Evolutionary conservation across 257 asterid species (phyloP).

Genomic region (Sherardia arvensis): DNA sequence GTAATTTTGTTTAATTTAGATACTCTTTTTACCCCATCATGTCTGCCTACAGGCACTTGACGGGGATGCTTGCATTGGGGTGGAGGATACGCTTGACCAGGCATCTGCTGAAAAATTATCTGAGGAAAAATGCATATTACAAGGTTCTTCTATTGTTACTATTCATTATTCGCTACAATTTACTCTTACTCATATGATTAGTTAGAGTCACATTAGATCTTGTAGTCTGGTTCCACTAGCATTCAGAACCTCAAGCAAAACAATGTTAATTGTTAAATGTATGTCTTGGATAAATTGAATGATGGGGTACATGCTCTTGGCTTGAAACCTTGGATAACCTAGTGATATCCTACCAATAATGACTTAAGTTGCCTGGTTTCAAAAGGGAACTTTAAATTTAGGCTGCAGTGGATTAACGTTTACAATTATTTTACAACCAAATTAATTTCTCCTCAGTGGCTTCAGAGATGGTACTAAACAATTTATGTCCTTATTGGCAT

Average conservation of each 20-base stretch:
- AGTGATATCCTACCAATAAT: background rate
- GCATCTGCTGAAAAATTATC: slow-evolving; percentile 72
- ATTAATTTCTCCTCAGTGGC: too few relatives aligned
- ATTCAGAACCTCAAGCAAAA: background rate
- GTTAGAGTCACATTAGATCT: background rate
- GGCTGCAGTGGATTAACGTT: background rate
- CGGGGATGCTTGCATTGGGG: slow-evolving; percentile 87
- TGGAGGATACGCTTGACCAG: slow-evolving; percentile 97
- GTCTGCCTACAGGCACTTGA: slow-evolving; percentile 57
- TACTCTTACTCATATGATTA: background rate
- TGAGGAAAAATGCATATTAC: slow-evolving; percentile 83
- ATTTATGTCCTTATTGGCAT: background rate
- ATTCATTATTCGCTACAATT: too few relatives aligned
- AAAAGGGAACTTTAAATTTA: background rate
- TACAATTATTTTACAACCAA: too few relatives aligned
- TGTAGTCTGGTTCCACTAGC: background rate
- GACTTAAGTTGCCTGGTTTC: background rate
- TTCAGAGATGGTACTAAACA: too few relatives aligned
- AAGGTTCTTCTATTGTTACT: slow-evolving; percentile 40
- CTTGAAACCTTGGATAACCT: background rate
- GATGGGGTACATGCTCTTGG: background rate
- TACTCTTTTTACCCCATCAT: background rate
- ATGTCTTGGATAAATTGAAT: background rate
- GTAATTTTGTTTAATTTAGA: background rate
- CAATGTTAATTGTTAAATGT: background rate